Conservation (phyloP, 2,329 filamentous ascomycete genomes). For the Dryadomyces quercivorus region DNA sequence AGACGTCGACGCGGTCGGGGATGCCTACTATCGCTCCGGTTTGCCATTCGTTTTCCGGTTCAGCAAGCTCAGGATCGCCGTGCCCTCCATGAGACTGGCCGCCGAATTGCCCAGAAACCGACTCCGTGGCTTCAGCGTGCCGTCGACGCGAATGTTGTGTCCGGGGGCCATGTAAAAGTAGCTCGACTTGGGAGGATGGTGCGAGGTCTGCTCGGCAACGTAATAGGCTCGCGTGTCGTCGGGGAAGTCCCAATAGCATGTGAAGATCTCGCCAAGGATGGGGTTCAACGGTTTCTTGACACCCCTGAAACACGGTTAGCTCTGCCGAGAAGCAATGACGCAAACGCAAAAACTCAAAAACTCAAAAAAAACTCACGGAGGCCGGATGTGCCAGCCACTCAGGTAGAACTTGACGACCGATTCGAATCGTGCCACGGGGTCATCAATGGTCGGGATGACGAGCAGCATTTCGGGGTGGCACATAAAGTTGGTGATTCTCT, state of each 20-base stretch:
- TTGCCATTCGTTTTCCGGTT: slow-evolving; percentile 58
- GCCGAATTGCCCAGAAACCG: slow-evolving; percentile 95
- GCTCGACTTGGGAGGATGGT: slow-evolving; percentile 95
- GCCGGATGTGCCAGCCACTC: slow-evolving; percentile 97
- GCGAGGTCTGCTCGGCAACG: slow-evolving; percentile 93
- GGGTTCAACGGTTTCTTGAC: slow-evolving; percentile 98
- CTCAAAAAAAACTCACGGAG: slow-evolving; percentile 83
- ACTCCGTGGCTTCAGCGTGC: slow-evolving; percentile 86
- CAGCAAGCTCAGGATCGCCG: slow-evolving; percentile 70
- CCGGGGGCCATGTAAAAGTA: slow-evolving; percentile 98
- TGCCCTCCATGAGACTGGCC: slow-evolving; percentile 95
- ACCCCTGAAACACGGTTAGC: slow-evolving; percentile 37
- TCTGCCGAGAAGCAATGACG: background rate
- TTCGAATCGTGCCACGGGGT: slow-evolving; percentile 80
- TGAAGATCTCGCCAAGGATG: slow-evolving; percentile 87
- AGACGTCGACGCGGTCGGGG: background rate
- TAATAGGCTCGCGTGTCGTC: slow-evolving; percentile 85
- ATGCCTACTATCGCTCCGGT: slow-evolving; percentile 76
- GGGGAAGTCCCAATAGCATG: slow-evolving; percentile 88
- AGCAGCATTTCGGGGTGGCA: slow-evolving; percentile 94
- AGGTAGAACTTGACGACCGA: slow-evolving; percentile 97
- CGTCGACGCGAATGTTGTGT: slow-evolving; percentile 88
- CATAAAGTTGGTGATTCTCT: slow-evolving; percentile 99
- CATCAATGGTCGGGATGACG: slow-evolving; percentile 74
- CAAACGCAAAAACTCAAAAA: too few relatives aligned